phyloP scores from a whole-genome alignment of 176 grass and related monocot species.

The Bolboschoenus planiculmis region DNA sequence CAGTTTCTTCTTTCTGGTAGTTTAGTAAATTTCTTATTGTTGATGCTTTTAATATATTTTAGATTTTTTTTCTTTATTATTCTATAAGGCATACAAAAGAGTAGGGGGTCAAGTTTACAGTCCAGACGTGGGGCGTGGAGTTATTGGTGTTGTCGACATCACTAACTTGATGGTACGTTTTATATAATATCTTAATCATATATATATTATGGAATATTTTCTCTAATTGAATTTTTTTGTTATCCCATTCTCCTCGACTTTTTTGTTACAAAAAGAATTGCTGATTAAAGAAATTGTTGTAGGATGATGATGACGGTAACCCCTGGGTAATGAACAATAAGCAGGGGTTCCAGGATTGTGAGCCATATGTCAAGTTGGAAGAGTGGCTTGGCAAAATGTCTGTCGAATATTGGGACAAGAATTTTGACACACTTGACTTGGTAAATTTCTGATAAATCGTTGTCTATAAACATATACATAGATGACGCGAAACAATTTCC shows the following conservation, averaged over 20 bases:
- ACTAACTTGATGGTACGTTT: constrained; percentile 62
- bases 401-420: constrained; percentile 58
- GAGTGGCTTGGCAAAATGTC: constrained; percentile 57
- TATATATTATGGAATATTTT: not conserved
- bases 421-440: constrained; percentile 64
- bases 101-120: constrained; percentile 63
- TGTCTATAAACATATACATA: not conserved
- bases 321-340: constrained; percentile 79
- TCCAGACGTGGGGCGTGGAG: constrained; percentile 54
- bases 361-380: constrained; percentile 71
- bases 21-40: constrained; percentile 9
- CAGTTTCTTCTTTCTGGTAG: not conserved
- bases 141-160: constrained; percentile 73
- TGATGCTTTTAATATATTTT: constrained; percentile 6
- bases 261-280: constrained; percentile 15
- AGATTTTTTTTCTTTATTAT: constrained; percentile 8
- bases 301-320: constrained; percentile 75
- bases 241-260: not conserved
- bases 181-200: constrained; percentile 1
- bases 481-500: constrained; percentile 1
- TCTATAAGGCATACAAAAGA: constrained; percentile 76
- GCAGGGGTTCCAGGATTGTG: constrained; percentile 91
- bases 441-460: constrained; percentile 36
- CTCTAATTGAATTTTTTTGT: constrained; percentile 17
- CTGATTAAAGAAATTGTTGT: constrained; percentile 17